These are phyloP conservation scores for Panus rudis DNA, from an alignment of 768 basidiomycete species.

Conservation along the genomic window DNA sequence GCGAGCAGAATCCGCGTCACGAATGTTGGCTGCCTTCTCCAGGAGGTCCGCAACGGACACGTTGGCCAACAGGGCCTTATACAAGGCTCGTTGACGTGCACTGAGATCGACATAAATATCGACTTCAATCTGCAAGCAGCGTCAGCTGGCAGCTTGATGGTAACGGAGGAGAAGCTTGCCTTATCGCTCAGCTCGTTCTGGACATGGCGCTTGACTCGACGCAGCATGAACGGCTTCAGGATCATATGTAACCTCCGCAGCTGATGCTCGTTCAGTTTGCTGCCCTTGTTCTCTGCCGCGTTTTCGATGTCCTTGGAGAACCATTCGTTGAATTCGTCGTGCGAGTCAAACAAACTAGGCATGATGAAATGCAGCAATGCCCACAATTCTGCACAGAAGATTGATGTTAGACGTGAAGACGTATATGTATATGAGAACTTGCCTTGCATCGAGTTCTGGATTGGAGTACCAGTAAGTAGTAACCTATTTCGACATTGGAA, in stretches of 20 bases:
- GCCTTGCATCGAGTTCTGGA: slow-evolving; percentile 99
- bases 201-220: slow-evolving; percentile 96
- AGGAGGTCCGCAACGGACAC: slow-evolving; percentile 93
- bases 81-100: slow-evolving; percentile 84
- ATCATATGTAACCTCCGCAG: slow-evolving; percentile 96
- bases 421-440: slow-evolving; percentile 16
- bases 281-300: slow-evolving; percentile 84
- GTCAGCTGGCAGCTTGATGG: neutral
- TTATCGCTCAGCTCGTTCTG: slow-evolving; percentile 99
- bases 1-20: slow-evolving; percentile 86
- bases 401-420: slow-evolving; percentile 24
- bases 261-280: slow-evolving; percentile 92
- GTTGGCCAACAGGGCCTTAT: slow-evolving; percentile 84
- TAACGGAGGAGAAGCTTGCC: slow-evolving; percentile 39
- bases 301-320: slow-evolving; percentile 99
- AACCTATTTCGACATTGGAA: slow-evolving; percentile 95
- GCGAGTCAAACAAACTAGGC: slow-evolving; percentile 98
- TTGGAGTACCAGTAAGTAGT: slow-evolving; percentile 93
- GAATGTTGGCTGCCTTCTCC: slow-evolving; percentile 86
- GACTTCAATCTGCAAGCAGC: slow-evolving; percentile 73
- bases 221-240: slow-evolving; percentile 97
- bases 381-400: too few relatives aligned
- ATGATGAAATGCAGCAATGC: slow-evolving; percentile 99
- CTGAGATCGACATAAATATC: slow-evolving; percentile 94
- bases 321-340: slow-evolving; percentile 99